Evolutionary conservation across 441 rosid species (phyloP).

Genomic region (Gossypium gossypioides): DNA sequence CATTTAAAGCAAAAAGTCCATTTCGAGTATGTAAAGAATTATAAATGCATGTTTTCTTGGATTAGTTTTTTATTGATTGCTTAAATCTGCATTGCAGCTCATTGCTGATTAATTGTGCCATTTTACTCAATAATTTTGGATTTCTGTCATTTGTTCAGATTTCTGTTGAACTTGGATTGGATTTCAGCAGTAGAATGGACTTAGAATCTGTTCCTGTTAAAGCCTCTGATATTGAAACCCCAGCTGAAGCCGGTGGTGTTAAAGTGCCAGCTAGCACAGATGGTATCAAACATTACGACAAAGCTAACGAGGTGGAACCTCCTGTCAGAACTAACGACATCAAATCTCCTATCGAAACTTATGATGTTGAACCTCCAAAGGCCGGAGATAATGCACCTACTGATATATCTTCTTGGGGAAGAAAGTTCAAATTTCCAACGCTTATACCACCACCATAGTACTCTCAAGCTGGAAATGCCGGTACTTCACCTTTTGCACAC

Average conservation of each 20-base stretch:
- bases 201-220: slow-evolving; percentile 25
- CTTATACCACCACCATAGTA: slow-evolving; percentile 28
- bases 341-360: background rate
- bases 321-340: background rate
- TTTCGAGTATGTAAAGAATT: too few species aligned
- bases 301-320: background rate
- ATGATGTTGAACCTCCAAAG: slow-evolving; percentile 10
- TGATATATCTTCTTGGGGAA: slow-evolving; percentile 39
- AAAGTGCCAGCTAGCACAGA: background rate
- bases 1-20: too few species aligned
- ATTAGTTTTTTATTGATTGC: too few species aligned
- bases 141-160: background rate
- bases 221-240: slow-evolving; percentile 4
- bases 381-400: slow-evolving; percentile 21
- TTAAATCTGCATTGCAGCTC: too few species aligned
- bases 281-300: background rate
- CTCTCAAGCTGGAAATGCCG: slow-evolving; percentile 26
- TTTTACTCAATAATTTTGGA: too few species aligned
- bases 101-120: too few species aligned
- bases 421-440: slow-evolving; percentile 37
- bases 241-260: slow-evolving; percentile 1
- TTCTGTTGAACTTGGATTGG: slow-evolving; percentile 9
- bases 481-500: slow-evolving; percentile 45
- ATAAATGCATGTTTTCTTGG: too few species aligned
- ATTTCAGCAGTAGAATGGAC: slow-evolving; percentile 32